Percentiles rank a stretch among this genome's conserved stretches.
Evolutionary conservation across 139 green algal genomes (phyloP).

Genomic region (Micractinium conductrix): DNA sequence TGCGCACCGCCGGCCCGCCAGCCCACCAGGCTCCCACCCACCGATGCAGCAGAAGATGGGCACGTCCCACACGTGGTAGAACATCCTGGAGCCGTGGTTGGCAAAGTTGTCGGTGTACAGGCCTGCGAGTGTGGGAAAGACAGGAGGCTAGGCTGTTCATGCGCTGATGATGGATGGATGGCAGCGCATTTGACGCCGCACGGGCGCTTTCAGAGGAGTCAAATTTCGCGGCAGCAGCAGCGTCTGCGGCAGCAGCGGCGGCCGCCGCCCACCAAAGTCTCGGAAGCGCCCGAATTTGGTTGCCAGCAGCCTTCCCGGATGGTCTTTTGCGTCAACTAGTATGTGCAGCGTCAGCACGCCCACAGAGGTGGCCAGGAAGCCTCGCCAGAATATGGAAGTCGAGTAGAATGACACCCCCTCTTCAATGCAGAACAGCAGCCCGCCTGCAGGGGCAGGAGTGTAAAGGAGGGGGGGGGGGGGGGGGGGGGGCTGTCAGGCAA

Average conservation of each 20-base stretch:
- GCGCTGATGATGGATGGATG: too few species aligned
- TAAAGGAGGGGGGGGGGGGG: too few species aligned
- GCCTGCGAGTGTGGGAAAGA: background rate
- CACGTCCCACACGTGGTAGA: constrained; percentile 72
- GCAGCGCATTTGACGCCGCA: too few species aligned
- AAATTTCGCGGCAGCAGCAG: too few species aligned
- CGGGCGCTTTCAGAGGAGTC: too few species aligned
- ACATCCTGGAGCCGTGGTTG: constrained; percentile 54
- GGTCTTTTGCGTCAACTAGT: constrained; percentile 39
- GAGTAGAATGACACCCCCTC: constrained; percentile 71
- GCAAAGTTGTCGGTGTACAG: constrained; percentile 70
- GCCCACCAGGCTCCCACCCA: too few species aligned
- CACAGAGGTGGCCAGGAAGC: constrained; percentile 73
- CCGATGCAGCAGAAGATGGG: constrained; percentile 73
- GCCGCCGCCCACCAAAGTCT: constrained; percentile 31
- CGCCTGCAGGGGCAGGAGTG: constrained; percentile 12
- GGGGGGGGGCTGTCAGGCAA: background rate
- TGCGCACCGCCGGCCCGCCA: too few species aligned
- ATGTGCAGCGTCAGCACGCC: constrained; percentile 66
- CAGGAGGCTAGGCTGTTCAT: too few species aligned
- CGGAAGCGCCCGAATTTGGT: constrained; percentile 43
- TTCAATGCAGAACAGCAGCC: constrained; percentile 75
- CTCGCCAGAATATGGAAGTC: constrained; percentile 69
- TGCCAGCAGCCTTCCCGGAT: constrained; percentile 40
- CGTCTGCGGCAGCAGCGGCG: too few species aligned